phyloP scores from a whole-genome alignment of 306 rosid species.

The Vigna mungo region DNA sequence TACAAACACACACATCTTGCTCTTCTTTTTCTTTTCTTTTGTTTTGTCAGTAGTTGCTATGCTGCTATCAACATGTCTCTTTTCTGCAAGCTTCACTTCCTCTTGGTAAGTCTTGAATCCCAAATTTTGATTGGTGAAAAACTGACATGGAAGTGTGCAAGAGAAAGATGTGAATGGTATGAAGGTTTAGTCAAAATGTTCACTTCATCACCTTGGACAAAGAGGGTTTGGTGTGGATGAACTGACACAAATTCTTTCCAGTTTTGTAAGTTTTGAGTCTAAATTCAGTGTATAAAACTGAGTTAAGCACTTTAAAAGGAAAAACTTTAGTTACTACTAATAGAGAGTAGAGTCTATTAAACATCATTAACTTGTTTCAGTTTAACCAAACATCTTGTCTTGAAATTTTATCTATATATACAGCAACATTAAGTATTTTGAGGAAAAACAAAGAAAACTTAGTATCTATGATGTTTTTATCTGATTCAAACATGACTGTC shows the following conservation, averaged over 20 bases:
- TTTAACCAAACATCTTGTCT: too few species aligned
- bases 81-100: background rate
- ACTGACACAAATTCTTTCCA: background rate
- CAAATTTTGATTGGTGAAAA: background rate
- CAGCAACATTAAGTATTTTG: background rate
- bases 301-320: background rate
- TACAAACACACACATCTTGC: slow-evolving; percentile 5
- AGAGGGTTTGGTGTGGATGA: background rate
- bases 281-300: background rate
- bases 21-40: background rate
- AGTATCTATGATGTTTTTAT: background rate
- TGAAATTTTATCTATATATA: too few species aligned
- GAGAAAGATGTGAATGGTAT: background rate
- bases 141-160: background rate
- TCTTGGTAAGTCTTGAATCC: slow-evolving; percentile 1
- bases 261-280: background rate
- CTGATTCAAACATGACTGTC: background rate
- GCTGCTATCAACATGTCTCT: background rate
- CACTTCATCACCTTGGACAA: too few species aligned
- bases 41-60: background rate
- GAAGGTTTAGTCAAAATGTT: background rate
- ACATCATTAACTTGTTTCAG: too few species aligned
- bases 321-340: too few species aligned
- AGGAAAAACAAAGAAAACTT: background rate
- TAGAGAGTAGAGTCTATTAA: too few species aligned